Base-by-base conservation (phyloP, 2,329 filamentous ascomycete species). In the Aspergillus floridensis region DNA sequence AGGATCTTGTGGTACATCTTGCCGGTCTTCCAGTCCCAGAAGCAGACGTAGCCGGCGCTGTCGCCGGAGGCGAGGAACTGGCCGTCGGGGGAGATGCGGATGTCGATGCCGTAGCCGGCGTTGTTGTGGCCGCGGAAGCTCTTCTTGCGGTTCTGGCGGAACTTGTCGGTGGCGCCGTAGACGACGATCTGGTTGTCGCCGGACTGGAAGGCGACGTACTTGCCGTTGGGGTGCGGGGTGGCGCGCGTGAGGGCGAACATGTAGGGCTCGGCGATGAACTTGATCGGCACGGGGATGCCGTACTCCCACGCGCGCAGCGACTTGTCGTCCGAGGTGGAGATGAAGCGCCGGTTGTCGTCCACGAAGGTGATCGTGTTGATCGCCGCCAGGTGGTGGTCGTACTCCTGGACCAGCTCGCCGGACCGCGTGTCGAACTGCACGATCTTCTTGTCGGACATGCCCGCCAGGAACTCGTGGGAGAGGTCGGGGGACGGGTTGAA, bases 11-110 rank as follows among this genome's bases (percentile, higher is more conserved):
- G 92, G 78, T 92, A 96, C 92, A 99, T 93, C 80, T 97, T 98
- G 76, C 93, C 96, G 44, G 92, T 97, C 85, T 99, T 99, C 91
- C 93, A 99, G 77, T 98, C 95, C 92, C 93, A 99, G 79, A 98
- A 97, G 77, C 91, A 96, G 51, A 96, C 87, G 70, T 86, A 97
- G 38, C 96, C 95, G 16, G 86, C 92, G 54, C 87, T 91, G 75
- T 99, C 95, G 62, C 95, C 95, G 19, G 86, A 90, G 21, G 87
- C 89, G 57, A 99, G 81, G 74, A 97, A 96, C 72, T 96, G 92
- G 0, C 95, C 95, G 73, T 98, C 95, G 0, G 93, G 91, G 69
- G 88, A 92, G 72, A 96, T 89, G 55, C 89, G 88, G 53, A 99
- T 83, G 70, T 96, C 95, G 63, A 98, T 92, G 2, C 90, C 93